Conservation (phyloP, 257 asterid species). For the Forsythia viridissima region DNA sequence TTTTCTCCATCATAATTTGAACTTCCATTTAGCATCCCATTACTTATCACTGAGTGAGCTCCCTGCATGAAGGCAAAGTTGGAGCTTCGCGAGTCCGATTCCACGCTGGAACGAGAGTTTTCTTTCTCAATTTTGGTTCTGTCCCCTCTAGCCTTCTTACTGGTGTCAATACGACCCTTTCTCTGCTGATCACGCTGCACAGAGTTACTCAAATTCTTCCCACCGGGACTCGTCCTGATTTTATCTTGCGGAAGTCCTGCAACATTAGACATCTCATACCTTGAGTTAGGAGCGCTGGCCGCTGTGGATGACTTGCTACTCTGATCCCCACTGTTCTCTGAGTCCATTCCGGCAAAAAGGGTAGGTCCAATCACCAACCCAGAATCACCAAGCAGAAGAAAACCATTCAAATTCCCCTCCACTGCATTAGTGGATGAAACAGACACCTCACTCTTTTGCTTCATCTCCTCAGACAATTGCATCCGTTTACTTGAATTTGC, state of each 20-base stretch:
- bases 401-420: constrained; percentile 39
- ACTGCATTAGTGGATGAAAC: constrained; percentile 67
- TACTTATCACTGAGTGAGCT: constrained; percentile 36
- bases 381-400: constrained; percentile 36
- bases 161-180: constrained; percentile 38
- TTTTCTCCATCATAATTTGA: constrained; percentile 53
- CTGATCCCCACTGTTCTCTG: constrained; percentile 63
- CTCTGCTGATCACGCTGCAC: constrained; percentile 44
- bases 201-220: constrained; percentile 41
- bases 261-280: constrained; percentile 34
- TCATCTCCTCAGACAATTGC: constrained; percentile 39
- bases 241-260: constrained; percentile 38
- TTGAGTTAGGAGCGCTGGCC: constrained; percentile 60
- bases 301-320: constrained; percentile 84
- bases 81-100: constrained; percentile 85
- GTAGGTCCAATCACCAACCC: constrained; percentile 33
- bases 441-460: constrained; percentile 58
- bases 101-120: constrained; percentile 90
- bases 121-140: constrained; percentile 82
- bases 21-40: constrained; percentile 49
- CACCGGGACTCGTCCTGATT: constrained; percentile 47
- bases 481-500: constrained; percentile 36
- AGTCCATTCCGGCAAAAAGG: constrained; percentile 45
- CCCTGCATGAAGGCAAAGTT: constrained; percentile 81
- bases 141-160: constrained; percentile 65